phyloP scores from a whole-genome alignment of 352 stramenopile genomes.

The Blastocystis sp. region DNA sequence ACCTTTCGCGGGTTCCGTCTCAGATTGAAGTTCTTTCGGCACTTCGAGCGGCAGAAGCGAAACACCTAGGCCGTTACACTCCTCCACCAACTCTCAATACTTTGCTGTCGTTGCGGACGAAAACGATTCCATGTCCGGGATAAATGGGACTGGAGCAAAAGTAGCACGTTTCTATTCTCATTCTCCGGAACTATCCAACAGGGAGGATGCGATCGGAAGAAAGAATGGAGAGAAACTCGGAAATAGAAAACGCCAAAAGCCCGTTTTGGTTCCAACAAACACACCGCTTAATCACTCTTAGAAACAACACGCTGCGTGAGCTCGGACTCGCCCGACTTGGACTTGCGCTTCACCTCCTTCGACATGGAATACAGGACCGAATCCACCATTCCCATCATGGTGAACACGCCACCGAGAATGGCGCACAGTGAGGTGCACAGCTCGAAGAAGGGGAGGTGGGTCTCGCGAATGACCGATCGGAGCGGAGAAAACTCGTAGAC shows the following conservation, averaged over 20 bases:
- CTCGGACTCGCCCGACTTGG: conserved; percentile 29
- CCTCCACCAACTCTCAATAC: background rate
- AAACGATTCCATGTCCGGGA: background rate
- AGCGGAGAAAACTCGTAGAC: conserved; percentile 85
- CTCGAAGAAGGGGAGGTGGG: conserved; percentile 47
- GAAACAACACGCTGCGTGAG: conserved; percentile 33
- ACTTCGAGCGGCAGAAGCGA: conserved; percentile 98
- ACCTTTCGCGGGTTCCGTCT: conserved; percentile 99
- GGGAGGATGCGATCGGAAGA: background rate
- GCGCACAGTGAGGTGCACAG: conserved; percentile 61
- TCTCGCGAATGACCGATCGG: conserved; percentile 29
- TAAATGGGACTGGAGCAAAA: conserved; percentile 16
- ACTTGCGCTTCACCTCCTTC: background rate
- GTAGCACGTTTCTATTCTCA: conserved; percentile 68
- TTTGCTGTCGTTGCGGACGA: background rate
- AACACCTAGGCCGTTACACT: background rate
- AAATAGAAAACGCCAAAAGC: background rate
- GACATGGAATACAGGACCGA: conserved; percentile 21
- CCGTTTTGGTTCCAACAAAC: conserved; percentile 29
- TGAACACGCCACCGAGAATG: conserved; percentile 67
- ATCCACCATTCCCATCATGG: conserved; percentile 57
- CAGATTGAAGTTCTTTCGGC: conserved; percentile 99
- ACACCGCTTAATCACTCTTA: conserved; percentile 43
- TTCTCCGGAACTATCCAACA: background rate
- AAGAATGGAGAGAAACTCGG: background rate